Evolutionary conservation across 148 eudicot genomes (phyloP).

Genomic region (Silene uniflora): DNA sequence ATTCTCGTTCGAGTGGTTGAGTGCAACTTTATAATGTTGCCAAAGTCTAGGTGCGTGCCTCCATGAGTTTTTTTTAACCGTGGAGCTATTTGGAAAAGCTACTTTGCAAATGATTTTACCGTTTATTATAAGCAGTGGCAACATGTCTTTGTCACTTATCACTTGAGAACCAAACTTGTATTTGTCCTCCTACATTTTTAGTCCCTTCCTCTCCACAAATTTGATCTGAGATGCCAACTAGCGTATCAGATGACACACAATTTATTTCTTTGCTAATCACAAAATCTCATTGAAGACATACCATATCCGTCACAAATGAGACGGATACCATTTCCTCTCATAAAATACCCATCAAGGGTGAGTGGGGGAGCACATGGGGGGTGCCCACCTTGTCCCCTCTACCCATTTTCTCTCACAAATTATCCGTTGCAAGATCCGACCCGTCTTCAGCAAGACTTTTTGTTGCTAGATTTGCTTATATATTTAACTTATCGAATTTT

Average conservation of each 20-base stretch:
- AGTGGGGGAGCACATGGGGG: too few species aligned
- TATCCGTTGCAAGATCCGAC: too few species aligned
- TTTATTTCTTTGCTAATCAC: not conserved
- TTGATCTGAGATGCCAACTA: constrained; percentile 37
- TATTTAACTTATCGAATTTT: not conserved
- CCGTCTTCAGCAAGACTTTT: too few species aligned
- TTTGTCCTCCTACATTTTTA: not conserved
- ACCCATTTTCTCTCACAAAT: too few species aligned
- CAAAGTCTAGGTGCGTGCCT: not conserved
- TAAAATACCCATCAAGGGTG: too few species aligned
- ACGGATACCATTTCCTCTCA: too few species aligned
- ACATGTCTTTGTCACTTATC: not conserved
- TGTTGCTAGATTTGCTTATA: not conserved
- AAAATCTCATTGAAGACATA: too few species aligned
- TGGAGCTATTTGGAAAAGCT: too few species aligned
- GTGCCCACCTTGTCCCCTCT: too few species aligned
- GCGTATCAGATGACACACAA: constrained; percentile 23
- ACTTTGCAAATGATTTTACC: not conserved
- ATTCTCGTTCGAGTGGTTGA: too few species aligned
- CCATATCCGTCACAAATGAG: too few species aligned
- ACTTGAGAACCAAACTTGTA: not conserved
- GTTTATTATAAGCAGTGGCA: not conserved
- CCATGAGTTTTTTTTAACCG: not conserved
- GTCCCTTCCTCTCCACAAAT: constrained; percentile 10
- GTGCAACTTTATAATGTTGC: not conserved